Conservation (phyloP, 164 flowering plant species). For the Sedum album region DNA sequence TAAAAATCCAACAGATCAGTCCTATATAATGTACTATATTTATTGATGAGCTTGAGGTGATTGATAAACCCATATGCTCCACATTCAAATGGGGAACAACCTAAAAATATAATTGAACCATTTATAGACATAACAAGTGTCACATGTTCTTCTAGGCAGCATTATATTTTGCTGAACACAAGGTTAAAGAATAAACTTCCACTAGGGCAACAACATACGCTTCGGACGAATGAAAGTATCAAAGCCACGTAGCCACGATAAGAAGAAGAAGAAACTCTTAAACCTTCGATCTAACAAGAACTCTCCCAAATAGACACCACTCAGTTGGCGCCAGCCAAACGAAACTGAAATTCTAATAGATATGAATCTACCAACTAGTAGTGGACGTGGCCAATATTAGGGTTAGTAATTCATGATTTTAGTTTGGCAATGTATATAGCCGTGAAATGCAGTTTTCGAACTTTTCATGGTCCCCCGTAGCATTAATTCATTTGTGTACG, state of each 20-base stretch:
- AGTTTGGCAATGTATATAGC: neutral
- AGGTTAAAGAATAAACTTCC: too few species aligned
- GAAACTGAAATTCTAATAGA: neutral
- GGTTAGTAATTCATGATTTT: neutral
- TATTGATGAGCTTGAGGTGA: neutral
- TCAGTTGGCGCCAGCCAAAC: neutral
- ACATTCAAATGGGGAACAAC: neutral
- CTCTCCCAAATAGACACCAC: neutral
- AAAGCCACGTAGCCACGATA: too few species aligned
- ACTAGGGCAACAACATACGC: too few species aligned
- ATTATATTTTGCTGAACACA: neutral
- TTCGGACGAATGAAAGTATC: too few species aligned
- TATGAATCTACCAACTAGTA: too few species aligned
- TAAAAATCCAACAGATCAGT: neutral
- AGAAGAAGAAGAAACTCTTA: too few species aligned
- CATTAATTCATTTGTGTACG: neutral
- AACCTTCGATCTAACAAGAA: neutral
- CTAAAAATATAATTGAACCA: neutral
- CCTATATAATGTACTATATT: neutral
- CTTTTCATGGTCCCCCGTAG: neutral
- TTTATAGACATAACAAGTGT: conserved; percentile 4
- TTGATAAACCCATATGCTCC: neutral
- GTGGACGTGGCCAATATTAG: neutral
- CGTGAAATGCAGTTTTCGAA: neutral
- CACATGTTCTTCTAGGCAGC: neutral